Percentiles rank a stretch among this genome's conserved stretches.
Evolutionary conservation across 176 grass and related monocot genomes (phyloP).

Genomic region (Ensete glaucum): DNA sequence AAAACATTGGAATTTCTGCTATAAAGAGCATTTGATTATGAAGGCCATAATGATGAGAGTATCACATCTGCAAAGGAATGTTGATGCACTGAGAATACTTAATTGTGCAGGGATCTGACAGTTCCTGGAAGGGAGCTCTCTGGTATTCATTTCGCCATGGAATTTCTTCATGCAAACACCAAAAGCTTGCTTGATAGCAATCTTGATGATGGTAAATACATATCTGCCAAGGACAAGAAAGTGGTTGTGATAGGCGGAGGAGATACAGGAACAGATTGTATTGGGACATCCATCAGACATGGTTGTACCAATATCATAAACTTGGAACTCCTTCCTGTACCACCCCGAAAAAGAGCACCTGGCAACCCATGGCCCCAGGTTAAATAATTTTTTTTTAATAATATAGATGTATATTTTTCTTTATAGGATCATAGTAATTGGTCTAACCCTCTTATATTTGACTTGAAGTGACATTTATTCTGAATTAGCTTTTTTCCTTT

Average conservation of each 20-base stretch:
- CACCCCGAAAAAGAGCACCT: slow-evolving; percentile 58
- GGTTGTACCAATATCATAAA: slow-evolving; percentile 71
- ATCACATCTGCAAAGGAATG: neutral
- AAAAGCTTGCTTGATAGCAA: slow-evolving; percentile 99
- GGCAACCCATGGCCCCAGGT: slow-evolving; percentile 97
- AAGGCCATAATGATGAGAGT: neutral
- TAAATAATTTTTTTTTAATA: neutral
- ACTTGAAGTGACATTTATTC: neutral
- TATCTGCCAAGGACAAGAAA: slow-evolving; percentile 79
- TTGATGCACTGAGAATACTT: neutral
- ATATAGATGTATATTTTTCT: neutral
- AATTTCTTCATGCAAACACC: slow-evolving; percentile 93
- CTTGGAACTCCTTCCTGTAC: slow-evolving; percentile 70
- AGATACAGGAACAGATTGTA: slow-evolving; percentile 96
- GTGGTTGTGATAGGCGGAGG: slow-evolving; percentile 95
- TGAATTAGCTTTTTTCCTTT: neutral
- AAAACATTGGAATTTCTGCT: too few species aligned
- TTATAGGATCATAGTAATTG: too few species aligned
- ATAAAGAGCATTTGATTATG: too few species aligned
- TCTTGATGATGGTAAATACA: slow-evolving; percentile 84
- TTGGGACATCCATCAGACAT: slow-evolving; percentile 87
- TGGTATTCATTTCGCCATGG: slow-evolving; percentile 93
- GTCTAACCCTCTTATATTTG: too few species aligned
- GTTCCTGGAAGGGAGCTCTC: slow-evolving; percentile 74
- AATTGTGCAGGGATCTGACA: slow-evolving; percentile 51